Percentiles rank a stretch among this genome's conserved stretches.
Conservation (phyloP, 2,329 filamentous ascomycete species). For the Myriosclerotinia scirpicola region DNA sequence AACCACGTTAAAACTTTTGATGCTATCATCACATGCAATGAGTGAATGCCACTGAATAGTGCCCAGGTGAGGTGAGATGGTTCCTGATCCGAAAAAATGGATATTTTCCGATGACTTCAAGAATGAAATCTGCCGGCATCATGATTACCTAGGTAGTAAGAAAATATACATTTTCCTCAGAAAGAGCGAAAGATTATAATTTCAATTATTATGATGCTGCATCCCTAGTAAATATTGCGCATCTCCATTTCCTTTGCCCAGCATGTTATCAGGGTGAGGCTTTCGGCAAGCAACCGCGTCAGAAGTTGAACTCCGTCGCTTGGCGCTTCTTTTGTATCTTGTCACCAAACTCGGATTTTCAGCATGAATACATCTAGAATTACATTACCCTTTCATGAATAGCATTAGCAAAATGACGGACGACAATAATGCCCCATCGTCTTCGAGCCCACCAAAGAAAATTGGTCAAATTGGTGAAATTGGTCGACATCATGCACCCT, state of each 20-base stretch:
- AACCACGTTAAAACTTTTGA: constrained; percentile 12
- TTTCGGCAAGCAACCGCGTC: not conserved
- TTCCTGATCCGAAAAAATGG: no score
- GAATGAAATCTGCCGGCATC: no score
- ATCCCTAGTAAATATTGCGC: not conserved
- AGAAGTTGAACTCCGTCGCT: constrained; percentile 4
- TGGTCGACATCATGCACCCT: constrained; percentile 23
- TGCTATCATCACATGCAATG: not conserved
- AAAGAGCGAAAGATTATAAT: not conserved
- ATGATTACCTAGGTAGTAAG: no score
- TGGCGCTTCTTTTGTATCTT: constrained; percentile 11
- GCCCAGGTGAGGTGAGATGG: no score
- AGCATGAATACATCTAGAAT: not conserved
- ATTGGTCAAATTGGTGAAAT: not conserved
- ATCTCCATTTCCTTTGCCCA: constrained; percentile 4
- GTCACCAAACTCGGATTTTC: not conserved
- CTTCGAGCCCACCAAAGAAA: constrained; percentile 17
- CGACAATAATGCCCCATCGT: not conserved
- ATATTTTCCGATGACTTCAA: no score
- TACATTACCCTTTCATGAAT: not conserved
- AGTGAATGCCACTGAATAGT: no score
- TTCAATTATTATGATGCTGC: not conserved
- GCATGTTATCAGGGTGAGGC: not conserved
- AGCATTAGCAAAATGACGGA: constrained; percentile 14
- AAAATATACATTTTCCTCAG: not conserved